phyloP scores from a whole-genome alignment of 2,329 filamentous ascomycete genomes.

The Aureobasidium sp. region DNA sequence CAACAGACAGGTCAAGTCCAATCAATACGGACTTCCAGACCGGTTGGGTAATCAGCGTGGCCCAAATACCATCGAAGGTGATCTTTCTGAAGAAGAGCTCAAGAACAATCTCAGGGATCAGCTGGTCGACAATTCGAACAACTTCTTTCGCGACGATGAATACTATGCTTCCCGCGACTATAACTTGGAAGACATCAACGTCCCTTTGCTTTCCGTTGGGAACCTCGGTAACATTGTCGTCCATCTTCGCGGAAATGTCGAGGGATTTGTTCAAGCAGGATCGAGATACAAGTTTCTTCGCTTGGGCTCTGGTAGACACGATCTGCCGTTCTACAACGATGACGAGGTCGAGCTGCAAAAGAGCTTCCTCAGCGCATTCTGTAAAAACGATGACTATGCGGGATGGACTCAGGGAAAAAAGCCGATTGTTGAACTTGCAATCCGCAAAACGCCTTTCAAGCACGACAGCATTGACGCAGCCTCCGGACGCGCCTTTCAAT shows the following conservation, averaged over 20 bases:
- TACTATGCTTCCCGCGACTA: conserved; percentile 63
- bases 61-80: conserved; percentile 33
- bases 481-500: conserved; percentile 34
- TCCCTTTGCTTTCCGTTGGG: conserved; percentile 59
- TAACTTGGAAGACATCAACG: conserved; percentile 57
- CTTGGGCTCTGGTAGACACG: conserved; percentile 63
- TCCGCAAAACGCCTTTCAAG: conserved; percentile 58
- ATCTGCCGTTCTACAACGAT: conserved; percentile 64
- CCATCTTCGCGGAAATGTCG: conserved; percentile 62
- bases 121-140: conserved; percentile 39
- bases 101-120: conserved; percentile 39
- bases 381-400: conserved; percentile 57
- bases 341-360: conserved; percentile 62
- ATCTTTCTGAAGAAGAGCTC: conserved; percentile 45
- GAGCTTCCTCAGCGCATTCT: conserved; percentile 63
- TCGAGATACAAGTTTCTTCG: conserved; percentile 63
- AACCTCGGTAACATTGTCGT: conserved; percentile 67
- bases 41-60: conserved; percentile 36
- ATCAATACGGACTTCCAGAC: conserved; percentile 54
- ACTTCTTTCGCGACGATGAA: conserved; percentile 54
- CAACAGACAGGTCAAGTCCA: conserved; percentile 55
- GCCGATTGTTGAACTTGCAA: conserved; percentile 57
- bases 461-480: conserved; percentile 25
- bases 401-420: conserved; percentile 57
- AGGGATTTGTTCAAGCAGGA: conserved; percentile 57